These are phyloP conservation scores for Prunus dulcis DNA, from an alignment of 306 rosid species.

Conservation along the genomic window DNA sequence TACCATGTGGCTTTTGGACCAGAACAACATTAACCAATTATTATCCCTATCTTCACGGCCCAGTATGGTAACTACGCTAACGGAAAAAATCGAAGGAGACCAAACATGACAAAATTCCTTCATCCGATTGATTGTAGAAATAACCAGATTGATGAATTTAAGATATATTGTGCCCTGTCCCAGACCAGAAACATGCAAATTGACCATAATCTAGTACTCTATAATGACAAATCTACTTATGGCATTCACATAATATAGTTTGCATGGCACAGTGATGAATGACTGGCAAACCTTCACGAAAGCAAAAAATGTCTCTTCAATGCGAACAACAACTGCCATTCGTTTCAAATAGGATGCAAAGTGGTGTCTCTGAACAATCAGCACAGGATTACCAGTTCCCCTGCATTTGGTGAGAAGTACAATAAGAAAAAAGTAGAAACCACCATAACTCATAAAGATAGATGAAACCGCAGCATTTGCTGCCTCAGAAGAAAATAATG, in stretches of 20 bases:
- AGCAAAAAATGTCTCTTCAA: constrained; percentile 82
- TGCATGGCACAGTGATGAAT: not conserved
- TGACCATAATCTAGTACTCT: not conserved
- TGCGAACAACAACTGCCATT: constrained; percentile 95
- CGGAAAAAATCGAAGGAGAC: not conserved
- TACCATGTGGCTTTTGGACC: no score
- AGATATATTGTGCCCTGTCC: not conserved
- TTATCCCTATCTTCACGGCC: no score
- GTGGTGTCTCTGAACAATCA: constrained; percentile 95
- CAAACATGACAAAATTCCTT: not conserved
- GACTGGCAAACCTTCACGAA: constrained; percentile 81
- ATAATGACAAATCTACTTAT: not conserved
- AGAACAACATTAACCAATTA: no score
- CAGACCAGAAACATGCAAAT: not conserved
- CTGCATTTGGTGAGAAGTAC: constrained; percentile 37
- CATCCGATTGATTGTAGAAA: not conserved
- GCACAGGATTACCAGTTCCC: constrained; percentile 84
- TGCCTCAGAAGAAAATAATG: not conserved
- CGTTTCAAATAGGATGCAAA: constrained; percentile 93
- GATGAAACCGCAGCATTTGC: not conserved
- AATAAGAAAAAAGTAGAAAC: not conserved
- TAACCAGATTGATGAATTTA: not conserved
- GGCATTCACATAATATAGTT: not conserved
- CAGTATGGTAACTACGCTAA: no score
- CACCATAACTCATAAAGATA: not conserved